Evolutionary conservation across 1,139 yeast species (phyloP).

Genomic region (Scheffersomyces illinoinensis): DNA sequence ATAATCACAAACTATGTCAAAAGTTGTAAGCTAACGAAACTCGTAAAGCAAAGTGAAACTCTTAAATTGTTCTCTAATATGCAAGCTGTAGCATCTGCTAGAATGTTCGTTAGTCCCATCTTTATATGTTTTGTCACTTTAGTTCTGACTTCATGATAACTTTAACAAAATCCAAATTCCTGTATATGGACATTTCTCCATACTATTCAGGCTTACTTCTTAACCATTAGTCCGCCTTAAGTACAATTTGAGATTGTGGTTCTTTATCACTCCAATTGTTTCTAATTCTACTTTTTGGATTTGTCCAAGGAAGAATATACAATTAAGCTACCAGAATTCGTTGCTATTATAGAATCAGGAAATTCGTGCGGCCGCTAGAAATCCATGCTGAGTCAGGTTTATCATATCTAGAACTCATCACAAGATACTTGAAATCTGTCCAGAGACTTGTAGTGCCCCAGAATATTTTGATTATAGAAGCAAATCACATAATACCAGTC

Average conservation of each 20-base stretch:
- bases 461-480: no score
- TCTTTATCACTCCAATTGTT: background rate
- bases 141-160: background rate
- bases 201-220: background rate
- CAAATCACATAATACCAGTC: background rate
- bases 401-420: background rate
- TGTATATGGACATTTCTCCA: background rate
- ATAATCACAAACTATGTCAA: background rate
- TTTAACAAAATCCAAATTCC: background rate
- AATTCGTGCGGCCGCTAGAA: background rate
- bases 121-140: background rate
- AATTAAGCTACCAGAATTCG: background rate
- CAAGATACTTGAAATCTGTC: background rate
- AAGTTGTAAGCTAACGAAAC: background rate
- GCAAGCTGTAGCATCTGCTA: background rate
- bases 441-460: background rate
- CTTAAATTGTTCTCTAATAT: background rate
- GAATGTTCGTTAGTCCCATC: background rate
- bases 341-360: background rate
- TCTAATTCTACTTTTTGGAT: no score
- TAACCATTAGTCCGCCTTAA: background rate
- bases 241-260: background rate
- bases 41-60: background rate
- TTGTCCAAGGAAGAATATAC: no score
- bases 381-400: background rate